Conservation (phyloP, 495 filamentous ascomycete species). For the Podospora conica region DNA sequence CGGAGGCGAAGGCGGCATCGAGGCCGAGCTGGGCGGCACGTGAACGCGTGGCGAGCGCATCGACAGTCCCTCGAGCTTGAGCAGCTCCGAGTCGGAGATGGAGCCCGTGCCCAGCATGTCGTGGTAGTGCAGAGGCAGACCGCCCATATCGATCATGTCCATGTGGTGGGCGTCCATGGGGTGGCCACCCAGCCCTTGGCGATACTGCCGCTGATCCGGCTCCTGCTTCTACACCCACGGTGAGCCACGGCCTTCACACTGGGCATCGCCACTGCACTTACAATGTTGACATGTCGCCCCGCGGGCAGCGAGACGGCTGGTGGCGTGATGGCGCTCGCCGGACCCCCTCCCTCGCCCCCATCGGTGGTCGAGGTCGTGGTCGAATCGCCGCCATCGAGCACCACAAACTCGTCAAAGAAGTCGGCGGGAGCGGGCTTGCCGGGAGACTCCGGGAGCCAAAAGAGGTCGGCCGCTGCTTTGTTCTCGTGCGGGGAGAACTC, state of each 20-base stretch:
- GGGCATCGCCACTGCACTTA: not conserved
- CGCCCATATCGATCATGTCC: conserved; percentile 2
- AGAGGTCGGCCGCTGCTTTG: conserved; percentile 34
- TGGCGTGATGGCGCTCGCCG: conserved; percentile 20
- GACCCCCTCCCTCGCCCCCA: conserved; percentile 11
- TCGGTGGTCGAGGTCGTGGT: conserved; percentile 13
- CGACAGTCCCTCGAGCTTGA: conserved; percentile 41
- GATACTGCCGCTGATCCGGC: not conserved
- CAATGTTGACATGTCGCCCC: conserved; percentile 1
- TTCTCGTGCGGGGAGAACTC: conserved; percentile 23
- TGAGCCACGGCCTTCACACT: not conserved
- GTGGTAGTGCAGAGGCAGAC: conserved; percentile 2
- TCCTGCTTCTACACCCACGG: not conserved
- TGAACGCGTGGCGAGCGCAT: conserved; percentile 34
- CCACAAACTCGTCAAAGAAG: conserved; percentile 45
- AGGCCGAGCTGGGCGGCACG: conserved; percentile 21
- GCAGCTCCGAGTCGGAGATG: conserved; percentile 44
- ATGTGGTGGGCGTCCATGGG: conserved; percentile 1
- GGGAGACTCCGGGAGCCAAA: conserved; percentile 33
- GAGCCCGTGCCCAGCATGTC: conserved; percentile 27
- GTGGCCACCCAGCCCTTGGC: not conserved
- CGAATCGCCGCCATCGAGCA: conserved; percentile 33
- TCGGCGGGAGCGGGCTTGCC: conserved; percentile 32
- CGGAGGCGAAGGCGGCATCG: conserved; percentile 25
- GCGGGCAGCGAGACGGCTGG: not conserved